These are phyloP conservation scores for Coleophoma cylindrospora DNA, from an alignment of 2,329 filamentous ascomycete species.

Conservation along the genomic window DNA sequence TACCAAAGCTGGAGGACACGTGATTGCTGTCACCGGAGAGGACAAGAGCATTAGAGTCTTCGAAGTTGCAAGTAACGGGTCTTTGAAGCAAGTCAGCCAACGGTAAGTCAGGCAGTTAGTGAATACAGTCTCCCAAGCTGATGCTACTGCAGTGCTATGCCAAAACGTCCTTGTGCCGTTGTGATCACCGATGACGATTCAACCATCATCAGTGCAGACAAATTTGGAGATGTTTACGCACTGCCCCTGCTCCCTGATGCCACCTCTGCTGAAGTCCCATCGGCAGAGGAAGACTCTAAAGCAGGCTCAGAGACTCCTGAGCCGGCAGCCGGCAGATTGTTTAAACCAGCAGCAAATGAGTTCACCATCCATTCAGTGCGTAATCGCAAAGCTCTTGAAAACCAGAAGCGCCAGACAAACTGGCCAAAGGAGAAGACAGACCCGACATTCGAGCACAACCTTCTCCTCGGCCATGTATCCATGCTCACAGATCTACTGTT, in stretches of 20 bases:
- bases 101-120: constrained; percentile 44
- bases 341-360: constrained; percentile 48
- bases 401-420: constrained; percentile 46
- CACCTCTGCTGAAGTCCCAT: constrained; percentile 8
- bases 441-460: constrained; percentile 63
- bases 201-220: constrained; percentile 81
- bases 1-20: constrained; percentile 59
- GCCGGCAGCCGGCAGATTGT: constrained; percentile 24
- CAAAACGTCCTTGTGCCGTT: constrained; percentile 81
- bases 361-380: constrained; percentile 60
- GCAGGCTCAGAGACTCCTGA: constrained; percentile 16
- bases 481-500: constrained; percentile 76
- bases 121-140: background rate
- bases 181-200: constrained; percentile 62
- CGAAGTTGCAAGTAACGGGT: constrained; percentile 35
- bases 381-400: constrained; percentile 54
- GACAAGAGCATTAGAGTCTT: constrained; percentile 91
- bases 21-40: constrained; percentile 79
- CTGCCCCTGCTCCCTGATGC: constrained; percentile 59
- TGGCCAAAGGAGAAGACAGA: constrained; percentile 21
- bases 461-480: constrained; percentile 90
- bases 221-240: constrained; percentile 94
- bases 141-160: constrained; percentile 55
- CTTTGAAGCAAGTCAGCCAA: constrained; percentile 63
- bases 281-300: constrained; percentile 6